phyloP scores from a whole-genome alignment of 257 asterid genomes.

The Gentiana dahurica region DNA sequence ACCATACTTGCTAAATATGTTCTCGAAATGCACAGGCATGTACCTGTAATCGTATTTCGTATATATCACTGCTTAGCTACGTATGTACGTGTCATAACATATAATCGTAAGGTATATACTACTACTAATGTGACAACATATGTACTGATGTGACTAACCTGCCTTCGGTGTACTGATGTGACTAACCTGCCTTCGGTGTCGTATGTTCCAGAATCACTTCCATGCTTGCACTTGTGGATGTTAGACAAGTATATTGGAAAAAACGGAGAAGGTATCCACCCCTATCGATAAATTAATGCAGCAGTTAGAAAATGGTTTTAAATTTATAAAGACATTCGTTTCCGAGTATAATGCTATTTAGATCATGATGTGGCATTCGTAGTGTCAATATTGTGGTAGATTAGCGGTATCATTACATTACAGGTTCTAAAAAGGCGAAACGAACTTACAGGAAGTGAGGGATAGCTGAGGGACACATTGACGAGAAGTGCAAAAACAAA shows the following conservation, averaged over 20 bases:
- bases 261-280: conserved; percentile 71
- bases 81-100: no score
- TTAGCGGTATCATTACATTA: no score
- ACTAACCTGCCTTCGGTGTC: conserved; percentile 79
- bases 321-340: no score
- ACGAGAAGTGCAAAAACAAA: conserved; percentile 35
- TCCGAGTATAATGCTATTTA: no score
- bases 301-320: no score
- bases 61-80: no score
- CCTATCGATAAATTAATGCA: conserved; percentile 19
- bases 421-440: background rate
- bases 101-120: no score
- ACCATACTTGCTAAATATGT: conserved; percentile 61
- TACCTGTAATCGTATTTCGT: conserved; percentile 25
- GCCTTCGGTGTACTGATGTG: conserved; percentile 41
- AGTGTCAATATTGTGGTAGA: no score
- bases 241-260: conserved; percentile 62
- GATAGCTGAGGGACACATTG: conserved; percentile 49
- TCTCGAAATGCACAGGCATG: conserved; percentile 61
- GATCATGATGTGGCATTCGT: no score
- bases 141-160: conserved; percentile 28
- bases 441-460: conserved; percentile 67
- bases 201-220: conserved; percentile 64
- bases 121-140: no score
- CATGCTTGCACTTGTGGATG: conserved; percentile 75